A percentile compares a stretch with the other conserved stretches of the same genome.
Conservation (phyloP, 129 eudicot species). For the Flaveria brownii region DNA sequence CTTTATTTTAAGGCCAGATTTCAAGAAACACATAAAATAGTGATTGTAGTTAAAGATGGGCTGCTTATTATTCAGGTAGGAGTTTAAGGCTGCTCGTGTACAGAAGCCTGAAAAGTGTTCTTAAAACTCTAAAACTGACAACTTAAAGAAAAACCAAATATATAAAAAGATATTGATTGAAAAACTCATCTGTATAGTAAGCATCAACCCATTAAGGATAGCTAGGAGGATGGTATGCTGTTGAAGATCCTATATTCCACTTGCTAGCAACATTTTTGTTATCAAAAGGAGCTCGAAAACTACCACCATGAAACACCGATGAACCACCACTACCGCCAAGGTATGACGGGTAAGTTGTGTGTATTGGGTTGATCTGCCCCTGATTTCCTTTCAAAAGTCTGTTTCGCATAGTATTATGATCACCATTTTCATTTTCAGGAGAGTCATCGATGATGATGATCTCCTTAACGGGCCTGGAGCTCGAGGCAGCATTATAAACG, state of each 20-base stretch:
- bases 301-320: constrained; percentile 31
- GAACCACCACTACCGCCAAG: constrained; percentile 26
- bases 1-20: constrained; percentile 19
- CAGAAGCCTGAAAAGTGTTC: constrained; percentile 43
- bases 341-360: constrained; percentile 26
- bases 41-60: constrained; percentile 11
- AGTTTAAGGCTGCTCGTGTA: constrained; percentile 9
- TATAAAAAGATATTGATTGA: constrained; percentile 15
- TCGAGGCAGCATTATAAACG: constrained; percentile 19
- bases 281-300: constrained; percentile 32
- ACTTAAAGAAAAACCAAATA: constrained; percentile 23
- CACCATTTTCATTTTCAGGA: constrained; percentile 35
- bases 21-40: constrained; percentile 37
- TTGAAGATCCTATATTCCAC: constrained; percentile 46
- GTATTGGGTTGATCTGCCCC: constrained; percentile 36
- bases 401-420: constrained; percentile 17
- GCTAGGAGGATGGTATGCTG: constrained; percentile 42
- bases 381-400: constrained; percentile 23
- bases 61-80: constrained; percentile 31
- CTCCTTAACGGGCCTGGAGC: constrained; percentile 38
- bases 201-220: constrained; percentile 27
- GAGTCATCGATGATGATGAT: constrained; percentile 49
- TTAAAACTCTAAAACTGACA: constrained; percentile 32
- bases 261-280: constrained; percentile 33
- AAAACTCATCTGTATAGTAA: constrained; percentile 44